Percentiles rank a stretch among this genome's conserved stretches.
These are phyloP conservation scores for Fraxinus anomala DNA, from an alignment of 257 asterid genomes.

Conservation along the genomic window DNA sequence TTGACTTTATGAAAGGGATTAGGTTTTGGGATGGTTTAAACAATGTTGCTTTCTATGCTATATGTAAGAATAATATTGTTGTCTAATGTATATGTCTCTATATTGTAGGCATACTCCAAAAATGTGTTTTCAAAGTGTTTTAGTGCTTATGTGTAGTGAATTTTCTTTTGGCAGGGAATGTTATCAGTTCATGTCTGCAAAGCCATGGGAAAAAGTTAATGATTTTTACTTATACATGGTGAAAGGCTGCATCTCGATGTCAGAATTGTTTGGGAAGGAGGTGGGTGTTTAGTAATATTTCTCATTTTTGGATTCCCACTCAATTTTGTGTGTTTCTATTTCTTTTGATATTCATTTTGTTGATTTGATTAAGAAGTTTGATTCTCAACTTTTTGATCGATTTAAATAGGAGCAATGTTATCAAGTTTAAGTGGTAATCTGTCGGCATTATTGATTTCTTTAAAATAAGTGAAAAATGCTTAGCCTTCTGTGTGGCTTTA, in stretches of 20 bases:
- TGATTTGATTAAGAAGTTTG: not conserved
- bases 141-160: slow-evolving; percentile 6
- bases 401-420: not conserved
- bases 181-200: slow-evolving; percentile 73
- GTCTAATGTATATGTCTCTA: not conserved
- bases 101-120: not conserved
- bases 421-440: not conserved
- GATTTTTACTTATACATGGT: slow-evolving; percentile 71
- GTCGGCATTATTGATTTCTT: not conserved
- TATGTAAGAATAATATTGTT: slow-evolving; percentile 1
- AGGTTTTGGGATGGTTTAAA: not conserved
- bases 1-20: slow-evolving; percentile 9
- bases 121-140: slow-evolving; percentile 9
- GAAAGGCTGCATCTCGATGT: slow-evolving; percentile 55
- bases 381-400: slow-evolving; percentile 3
- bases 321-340: not conserved
- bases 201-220: slow-evolving; percentile 73
- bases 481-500: not conserved
- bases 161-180: slow-evolving; percentile 67
- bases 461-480: not conserved
- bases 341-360: slow-evolving; percentile 17
- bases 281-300: slow-evolving; percentile 34
- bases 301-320: not conserved
- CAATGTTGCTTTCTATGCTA: not conserved
- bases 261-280: slow-evolving; percentile 63